phyloP scores from a whole-genome alignment of 2,329 filamentous ascomycete genomes.

The Paraconiothyrium brasiliense region DNA sequence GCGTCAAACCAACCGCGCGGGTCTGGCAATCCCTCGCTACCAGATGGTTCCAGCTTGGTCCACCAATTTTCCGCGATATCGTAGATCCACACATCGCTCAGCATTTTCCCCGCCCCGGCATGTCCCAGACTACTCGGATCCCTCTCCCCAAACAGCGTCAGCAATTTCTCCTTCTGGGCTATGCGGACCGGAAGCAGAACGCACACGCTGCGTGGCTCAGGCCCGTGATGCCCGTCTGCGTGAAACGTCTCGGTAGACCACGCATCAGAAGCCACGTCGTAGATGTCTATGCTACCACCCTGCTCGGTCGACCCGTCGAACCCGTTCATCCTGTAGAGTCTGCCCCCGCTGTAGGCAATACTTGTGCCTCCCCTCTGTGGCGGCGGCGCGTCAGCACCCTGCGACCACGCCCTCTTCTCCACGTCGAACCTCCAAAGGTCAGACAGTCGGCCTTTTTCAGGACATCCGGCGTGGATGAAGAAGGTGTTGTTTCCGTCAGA shows the following conservation, averaged over 20 bases:
- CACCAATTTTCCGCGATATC: slow-evolving; percentile 48
- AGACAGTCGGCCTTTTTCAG: slow-evolving; percentile 67
- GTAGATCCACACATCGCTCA: slow-evolving; percentile 62
- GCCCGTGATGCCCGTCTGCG: slow-evolving; percentile 58
- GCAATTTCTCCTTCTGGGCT: slow-evolving; percentile 47
- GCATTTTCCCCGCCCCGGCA: slow-evolving; percentile 65
- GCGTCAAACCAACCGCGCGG: slow-evolving; percentile 65
- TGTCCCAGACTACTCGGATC: slow-evolving; percentile 64
- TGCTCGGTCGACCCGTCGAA: slow-evolving; percentile 76
- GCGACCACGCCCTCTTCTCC: slow-evolving; percentile 69
- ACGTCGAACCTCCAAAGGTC: slow-evolving; percentile 86
- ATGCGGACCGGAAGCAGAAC: slow-evolving; percentile 55
- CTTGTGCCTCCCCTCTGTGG: slow-evolving; percentile 73
- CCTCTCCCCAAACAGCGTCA: slow-evolving; percentile 64
- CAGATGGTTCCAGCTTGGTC: slow-evolving; percentile 38
- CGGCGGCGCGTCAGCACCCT: slow-evolving; percentile 72
- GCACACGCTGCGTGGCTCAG: slow-evolving; percentile 61
- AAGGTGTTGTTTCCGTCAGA: slow-evolving; percentile 74
- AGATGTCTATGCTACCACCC: slow-evolving; percentile 76
- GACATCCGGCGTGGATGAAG: slow-evolving; percentile 79
- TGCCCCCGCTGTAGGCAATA: slow-evolving; percentile 70
- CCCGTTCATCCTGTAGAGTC: slow-evolving; percentile 81
- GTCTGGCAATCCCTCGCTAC: slow-evolving; percentile 44
- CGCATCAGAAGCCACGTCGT: slow-evolving; percentile 45
- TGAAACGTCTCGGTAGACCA: slow-evolving; percentile 55